A percentile compares a stretch with the other conserved stretches of the same genome.
Conservation (phyloP, 2,329 filamentous ascomycete species). For the Pseudonectria buxi region DNA sequence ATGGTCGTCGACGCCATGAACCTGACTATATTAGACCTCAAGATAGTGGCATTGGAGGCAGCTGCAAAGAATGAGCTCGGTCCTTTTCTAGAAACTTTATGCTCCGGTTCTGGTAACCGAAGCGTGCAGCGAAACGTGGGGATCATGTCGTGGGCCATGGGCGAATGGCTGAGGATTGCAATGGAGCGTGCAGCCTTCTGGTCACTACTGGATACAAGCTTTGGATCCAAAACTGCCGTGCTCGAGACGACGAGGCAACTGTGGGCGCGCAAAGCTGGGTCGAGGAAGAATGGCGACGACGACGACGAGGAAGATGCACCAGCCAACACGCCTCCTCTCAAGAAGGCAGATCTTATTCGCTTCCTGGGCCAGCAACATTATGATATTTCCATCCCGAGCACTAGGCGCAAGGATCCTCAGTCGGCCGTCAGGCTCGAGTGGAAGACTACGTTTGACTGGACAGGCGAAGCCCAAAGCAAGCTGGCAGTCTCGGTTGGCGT, state of each 20-base stretch:
- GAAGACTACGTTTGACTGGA: constrained; percentile 64
- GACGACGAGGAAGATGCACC: constrained; percentile 15
- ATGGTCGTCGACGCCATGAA: constrained; percentile 52
- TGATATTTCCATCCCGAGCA: constrained; percentile 35
- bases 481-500: constrained; percentile 49
- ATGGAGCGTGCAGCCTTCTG: constrained; percentile 56
- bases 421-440: constrained; percentile 51
- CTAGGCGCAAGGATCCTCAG: constrained; percentile 25
- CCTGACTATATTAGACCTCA: constrained; percentile 44
- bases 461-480: constrained; percentile 59
- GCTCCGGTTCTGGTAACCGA: constrained; percentile 32
- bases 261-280: constrained; percentile 18
- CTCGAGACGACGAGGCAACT: constrained; percentile 14
- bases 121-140: constrained; percentile 50
- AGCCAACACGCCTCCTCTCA: constrained; percentile 4
- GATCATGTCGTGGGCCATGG: constrained; percentile 59
- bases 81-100: constrained; percentile 42
- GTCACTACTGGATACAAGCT: constrained; percentile 44
- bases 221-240: constrained; percentile 30
- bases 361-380: constrained; percentile 47
- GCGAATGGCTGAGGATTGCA: constrained; percentile 59
- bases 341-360: constrained; percentile 40
- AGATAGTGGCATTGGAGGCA: constrained; percentile 49
- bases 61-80: constrained; percentile 53
- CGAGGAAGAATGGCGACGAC: constrained; percentile 15